Conservation (phyloP, 176 grass and related monocot genomes). For the Musa acuminata region DNA sequence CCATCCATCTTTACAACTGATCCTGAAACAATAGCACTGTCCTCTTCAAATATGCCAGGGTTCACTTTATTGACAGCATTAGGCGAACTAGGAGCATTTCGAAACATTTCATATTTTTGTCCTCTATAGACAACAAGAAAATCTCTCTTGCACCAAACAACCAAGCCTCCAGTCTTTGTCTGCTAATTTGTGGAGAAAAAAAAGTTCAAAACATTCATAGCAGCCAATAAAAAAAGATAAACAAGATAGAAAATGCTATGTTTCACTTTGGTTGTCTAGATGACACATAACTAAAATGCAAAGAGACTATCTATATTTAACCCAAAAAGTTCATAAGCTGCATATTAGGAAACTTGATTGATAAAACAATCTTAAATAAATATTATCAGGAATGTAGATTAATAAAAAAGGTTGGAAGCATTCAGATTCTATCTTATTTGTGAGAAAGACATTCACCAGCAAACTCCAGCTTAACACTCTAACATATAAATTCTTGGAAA, state of each 20-base stretch:
- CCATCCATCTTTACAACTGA: background rate
- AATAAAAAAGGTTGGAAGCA: background rate
- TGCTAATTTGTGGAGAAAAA: slow-evolving; percentile 14
- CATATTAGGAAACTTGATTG: too few species aligned
- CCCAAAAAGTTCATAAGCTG: too few species aligned
- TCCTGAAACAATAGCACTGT: background rate
- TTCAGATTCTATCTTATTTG: too few species aligned
- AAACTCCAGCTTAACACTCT: too few species aligned
- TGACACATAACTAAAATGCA: too few species aligned
- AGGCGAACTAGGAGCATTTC: background rate
- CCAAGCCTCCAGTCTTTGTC: slow-evolving; percentile 77
- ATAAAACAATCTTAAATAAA: background rate
- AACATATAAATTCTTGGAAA: too few species aligned
- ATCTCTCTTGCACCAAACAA: slow-evolving; percentile 60
- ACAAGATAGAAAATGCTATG: too few species aligned
- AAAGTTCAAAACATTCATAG: background rate
- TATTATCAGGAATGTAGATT: background rate
- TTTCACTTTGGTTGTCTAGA: too few species aligned
- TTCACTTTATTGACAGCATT: slow-evolving; percentile 17
- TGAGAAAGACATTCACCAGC: too few species aligned
- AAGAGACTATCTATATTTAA: too few species aligned
- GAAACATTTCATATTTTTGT: slow-evolving; percentile 21
- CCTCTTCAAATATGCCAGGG: slow-evolving; percentile 7
- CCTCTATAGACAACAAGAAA: slow-evolving; percentile 57
- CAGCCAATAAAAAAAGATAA: background rate